These are phyloP conservation scores for Rhodotorula sp. DNA, from an alignment of 1,284 basidiomycete species.

Conservation along the genomic window DNA sequence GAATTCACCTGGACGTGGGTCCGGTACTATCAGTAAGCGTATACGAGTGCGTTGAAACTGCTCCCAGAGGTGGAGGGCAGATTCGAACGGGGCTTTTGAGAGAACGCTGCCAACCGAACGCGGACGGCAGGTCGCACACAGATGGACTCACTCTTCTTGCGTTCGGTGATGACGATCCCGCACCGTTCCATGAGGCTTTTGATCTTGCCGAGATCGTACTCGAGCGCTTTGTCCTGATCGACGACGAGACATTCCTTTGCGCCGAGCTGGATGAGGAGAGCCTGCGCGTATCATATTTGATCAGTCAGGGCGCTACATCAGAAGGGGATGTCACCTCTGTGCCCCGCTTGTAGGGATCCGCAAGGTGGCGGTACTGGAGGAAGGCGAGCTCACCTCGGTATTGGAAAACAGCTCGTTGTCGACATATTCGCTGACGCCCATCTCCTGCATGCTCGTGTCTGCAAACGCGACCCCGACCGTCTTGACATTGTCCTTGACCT, in stretches of 20 bases:
- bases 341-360: no score
- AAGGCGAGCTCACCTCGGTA: slow-evolving; percentile 65
- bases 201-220: slow-evolving; percentile 82
- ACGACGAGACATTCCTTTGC: slow-evolving; percentile 82
- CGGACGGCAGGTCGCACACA: background rate
- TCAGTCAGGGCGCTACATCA: no score
- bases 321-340: no score
- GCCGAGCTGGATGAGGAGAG: slow-evolving; percentile 90
- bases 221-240: slow-evolving; percentile 57
- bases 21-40: no score
- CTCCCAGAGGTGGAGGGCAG: no score
- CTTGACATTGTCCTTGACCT: slow-evolving; percentile 56
- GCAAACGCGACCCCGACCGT: slow-evolving; percentile 58
- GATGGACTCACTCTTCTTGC: slow-evolving; percentile 67
- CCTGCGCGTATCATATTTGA: slow-evolving; percentile 55
- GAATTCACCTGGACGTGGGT: slow-evolving; percentile 67
- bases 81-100: background rate
- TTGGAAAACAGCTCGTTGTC: slow-evolving; percentile 97
- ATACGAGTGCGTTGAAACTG: no score
- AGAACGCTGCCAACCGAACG: background rate
- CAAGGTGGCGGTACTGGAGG: no score
- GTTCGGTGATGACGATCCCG: slow-evolving; percentile 82
- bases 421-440: slow-evolving; percentile 76
- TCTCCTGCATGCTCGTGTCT: slow-evolving; percentile 56
- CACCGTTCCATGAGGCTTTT: slow-evolving; percentile 83